Percentiles rank a stretch among this genome's conserved stretches.
phyloP scores from a whole-genome alignment of 2,329 filamentous ascomycete species.

The Coleophoma cylindrospora region DNA sequence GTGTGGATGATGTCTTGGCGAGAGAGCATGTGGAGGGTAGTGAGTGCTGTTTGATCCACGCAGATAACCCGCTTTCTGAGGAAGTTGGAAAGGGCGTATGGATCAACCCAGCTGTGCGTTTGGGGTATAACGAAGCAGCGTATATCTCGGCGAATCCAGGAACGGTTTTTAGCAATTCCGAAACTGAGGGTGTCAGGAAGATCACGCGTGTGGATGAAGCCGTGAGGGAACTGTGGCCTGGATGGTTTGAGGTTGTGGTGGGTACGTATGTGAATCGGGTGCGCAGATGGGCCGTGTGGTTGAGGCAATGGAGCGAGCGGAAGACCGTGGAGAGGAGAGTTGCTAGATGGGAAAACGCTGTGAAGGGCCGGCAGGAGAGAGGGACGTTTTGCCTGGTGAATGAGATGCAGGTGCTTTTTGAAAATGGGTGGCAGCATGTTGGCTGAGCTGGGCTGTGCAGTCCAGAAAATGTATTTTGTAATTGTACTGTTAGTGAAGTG shows the following conservation, averaged over 20 bases:
- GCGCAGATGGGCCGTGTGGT: constrained; percentile 36
- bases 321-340: constrained; percentile 15
- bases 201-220: neutral
- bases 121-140: constrained; percentile 54
- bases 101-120: constrained; percentile 64
- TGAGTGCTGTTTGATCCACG: constrained; percentile 74
- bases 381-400: constrained; percentile 50
- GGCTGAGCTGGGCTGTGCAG: neutral
- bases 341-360: constrained; percentile 16
- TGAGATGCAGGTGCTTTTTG: constrained; percentile 54
- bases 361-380: constrained; percentile 33
- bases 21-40: constrained; percentile 64
- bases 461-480: too few relatives aligned
- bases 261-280: constrained; percentile 57
- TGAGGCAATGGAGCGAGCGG: constrained; percentile 21
- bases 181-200: constrained; percentile 1
- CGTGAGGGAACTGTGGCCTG: constrained; percentile 15
- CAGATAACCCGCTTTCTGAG: constrained; percentile 56
- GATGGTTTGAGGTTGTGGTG: constrained; percentile 35
- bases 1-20: constrained; percentile 57
- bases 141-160: constrained; percentile 44
- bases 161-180: constrained; percentile 8
- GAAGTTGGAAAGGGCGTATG: constrained; percentile 46
- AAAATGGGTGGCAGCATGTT: constrained; percentile 53
- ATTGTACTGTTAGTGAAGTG: too few relatives aligned